Evolutionary conservation across 208 protist genomes (phyloP).

Genomic region (Phytomonas francai): DNA sequence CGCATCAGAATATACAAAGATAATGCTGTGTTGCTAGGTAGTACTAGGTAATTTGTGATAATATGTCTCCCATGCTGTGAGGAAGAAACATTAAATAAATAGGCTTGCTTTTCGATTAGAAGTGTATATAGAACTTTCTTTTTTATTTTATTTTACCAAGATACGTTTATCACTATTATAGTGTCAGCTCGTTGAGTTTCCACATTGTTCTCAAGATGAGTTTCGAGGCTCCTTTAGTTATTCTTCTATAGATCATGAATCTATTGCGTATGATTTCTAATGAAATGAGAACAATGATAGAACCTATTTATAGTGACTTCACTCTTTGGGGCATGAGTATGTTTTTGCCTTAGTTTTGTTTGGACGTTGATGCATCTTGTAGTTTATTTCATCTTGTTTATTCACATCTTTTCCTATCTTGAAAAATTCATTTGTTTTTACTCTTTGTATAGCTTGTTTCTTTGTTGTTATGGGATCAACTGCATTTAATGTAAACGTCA

Average conservation of each 20-base stretch:
- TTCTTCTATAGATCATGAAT: neutral
- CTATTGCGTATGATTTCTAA: neutral
- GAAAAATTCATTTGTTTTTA: neutral
- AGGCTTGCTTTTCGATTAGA: neutral
- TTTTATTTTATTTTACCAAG: conserved; percentile 8
- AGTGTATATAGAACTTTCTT: neutral
- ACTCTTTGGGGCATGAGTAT: neutral
- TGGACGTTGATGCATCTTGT: neutral
- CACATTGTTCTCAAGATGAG: neutral
- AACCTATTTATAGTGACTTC: neutral
- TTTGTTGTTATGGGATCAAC: neutral
- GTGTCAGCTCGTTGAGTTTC: neutral
- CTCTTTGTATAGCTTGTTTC: neutral
- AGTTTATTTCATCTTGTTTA: neutral
- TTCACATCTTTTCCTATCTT: neutral
- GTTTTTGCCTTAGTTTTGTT: neutral
- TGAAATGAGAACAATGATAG: neutral
- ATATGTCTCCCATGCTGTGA: neutral
- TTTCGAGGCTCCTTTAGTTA: neutral
- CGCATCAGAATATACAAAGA: neutral
- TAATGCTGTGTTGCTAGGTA: neutral
- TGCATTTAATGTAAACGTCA: neutral
- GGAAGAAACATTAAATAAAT: neutral
- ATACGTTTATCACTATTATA: conserved; percentile 13
- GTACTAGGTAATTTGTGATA: neutral